Evolutionary conservation across 192 early-diverging fungal genomes (phyloP), one percentile per base, ranked within the genome.

Genomic region (Entophlyctis helioformis): DNA sequence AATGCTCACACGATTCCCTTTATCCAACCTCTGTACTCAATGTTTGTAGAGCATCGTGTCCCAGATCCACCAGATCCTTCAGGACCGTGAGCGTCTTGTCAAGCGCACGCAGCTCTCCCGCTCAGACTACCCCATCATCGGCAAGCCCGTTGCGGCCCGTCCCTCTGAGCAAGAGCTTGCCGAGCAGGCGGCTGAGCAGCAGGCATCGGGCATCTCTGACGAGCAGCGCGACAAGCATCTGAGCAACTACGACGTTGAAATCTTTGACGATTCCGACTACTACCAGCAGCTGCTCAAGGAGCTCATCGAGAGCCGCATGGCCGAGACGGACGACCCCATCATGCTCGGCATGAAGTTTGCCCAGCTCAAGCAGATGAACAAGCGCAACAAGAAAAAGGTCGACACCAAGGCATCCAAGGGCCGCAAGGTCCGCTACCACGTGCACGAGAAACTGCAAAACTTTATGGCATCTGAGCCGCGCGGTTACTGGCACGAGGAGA

Each of bases 241-340:
- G 36, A 57, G 69, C 25, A 79, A 89, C 39, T 76, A 86, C 46
- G 89, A 94, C 45, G 48, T 62, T 10, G 86, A 96, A 42, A 81
- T 98, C 25, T 98, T 95, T 67, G 94, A 98, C 53, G 94, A 98
- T 52, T 73, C 79, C 0, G 94, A 98, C 61, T 98, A 89, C 59
- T 98, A 98, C 60, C 83, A 88, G 51, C 86, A 89, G 42, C 70
- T 91, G 36, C 53, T 98, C 47, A 85, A 90, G 36, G 94, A 98
- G 66, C 62, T 98, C 44, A 93, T 98, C 36, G 94, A 98, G 58
- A 84, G 78, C 41, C 72, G 88, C 23, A 91, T 92, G 87, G 76
- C 81, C 8, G 86, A 91, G 47, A 83, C 83, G 16, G 89, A 94
- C 52, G 91, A 94, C 37, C 86, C 86, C 2, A 68, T 80, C n/a